These are phyloP conservation scores for Cutaneotrichosporon sp. DNA, from an alignment of 1,284 basidiomycete species.

Conservation along the genomic window DNA sequence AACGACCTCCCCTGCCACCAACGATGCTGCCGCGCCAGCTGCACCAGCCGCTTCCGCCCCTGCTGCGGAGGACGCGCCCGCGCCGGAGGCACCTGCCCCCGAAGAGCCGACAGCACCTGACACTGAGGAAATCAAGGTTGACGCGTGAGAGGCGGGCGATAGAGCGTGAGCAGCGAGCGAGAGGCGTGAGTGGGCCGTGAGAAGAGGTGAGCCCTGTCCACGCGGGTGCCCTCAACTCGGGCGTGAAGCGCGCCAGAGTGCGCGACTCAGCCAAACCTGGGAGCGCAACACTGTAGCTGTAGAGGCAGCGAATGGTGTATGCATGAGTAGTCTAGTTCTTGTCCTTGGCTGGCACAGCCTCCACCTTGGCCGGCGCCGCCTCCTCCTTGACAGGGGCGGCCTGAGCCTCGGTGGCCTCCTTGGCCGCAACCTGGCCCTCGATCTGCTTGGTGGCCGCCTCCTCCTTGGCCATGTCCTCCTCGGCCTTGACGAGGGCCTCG, in stretches of 20 bases:
- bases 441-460: slow-evolving; percentile 19
- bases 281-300: neutral
- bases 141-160: neutral
- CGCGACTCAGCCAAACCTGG: neutral
- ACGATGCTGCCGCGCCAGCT: slow-evolving; percentile 9
- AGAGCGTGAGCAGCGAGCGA: no score
- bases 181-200: neutral
- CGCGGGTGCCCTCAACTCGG: neutral
- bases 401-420: slow-evolving; percentile 34
- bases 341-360: neutral
- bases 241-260: neutral
- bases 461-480: slow-evolving; percentile 20
- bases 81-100: neutral
- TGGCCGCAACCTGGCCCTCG: slow-evolving; percentile 15
- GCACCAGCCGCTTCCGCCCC: slow-evolving; percentile 17
- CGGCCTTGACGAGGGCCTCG: slow-evolving; percentile 11
- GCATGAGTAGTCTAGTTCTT: slow-evolving; percentile 11
- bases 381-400: slow-evolving; percentile 7
- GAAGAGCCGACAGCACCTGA: slow-evolving; percentile 2
- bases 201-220: neutral
- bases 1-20: slow-evolving; percentile 1
- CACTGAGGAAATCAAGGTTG: slow-evolving; percentile 19
- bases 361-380: neutral
- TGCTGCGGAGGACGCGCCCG: slow-evolving; percentile 23
- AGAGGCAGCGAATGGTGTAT: slow-evolving; percentile 15